Base-by-base conservation (phyloP, 345 rosid species). In the Angophora floribunda region DNA sequence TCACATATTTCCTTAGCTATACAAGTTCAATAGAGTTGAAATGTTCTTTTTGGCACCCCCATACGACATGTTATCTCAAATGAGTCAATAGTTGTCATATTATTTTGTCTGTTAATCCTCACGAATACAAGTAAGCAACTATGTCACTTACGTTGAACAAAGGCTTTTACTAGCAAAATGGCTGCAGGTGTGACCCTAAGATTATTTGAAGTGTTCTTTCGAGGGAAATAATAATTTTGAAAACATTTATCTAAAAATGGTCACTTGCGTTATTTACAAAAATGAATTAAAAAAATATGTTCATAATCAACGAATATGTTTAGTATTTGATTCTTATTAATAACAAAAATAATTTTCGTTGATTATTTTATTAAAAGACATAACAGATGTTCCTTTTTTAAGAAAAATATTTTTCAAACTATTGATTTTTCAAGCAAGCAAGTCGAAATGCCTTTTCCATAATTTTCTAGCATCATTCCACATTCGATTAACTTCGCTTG, bases 371-470 rank as follows among this genome's bases (percentile, higher is more conserved):
- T 59, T 28, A 26, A 61, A 5, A n/a, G 78, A 30, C 15, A 28
- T 63, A 65, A 65, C n/a, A 0, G 15, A 6, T 3, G 4, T 6
- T 30, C 21, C 21, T 22, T 22, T 55, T 55, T 65, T 7, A 65
- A 65, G 41, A 3, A 65, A 30, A 32, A 65, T 2, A n/a, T 65
- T 30, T 16, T n/a, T 4, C 21, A 1, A 28, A 30, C 13, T 14
- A 1, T n/a, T 13, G 0, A 13, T 3, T 3, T 63, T 7, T n/a
- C 7, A 30, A n/a, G 19, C n/a, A 65, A 65, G 17, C 16, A 1
- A 30, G 2, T 65, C 2, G 17, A 7, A 30, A 65, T n/a, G 4
- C 21, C 3, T 65, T n/a, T 1, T 13, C 21, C 78, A n/a, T 28
- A 17, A 36, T 63, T 63, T 28, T 63, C 1, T 63, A 63, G 75